Conservation (phyloP, 176 grass and related monocot species). For the Triticum dicoccoides region DNA sequence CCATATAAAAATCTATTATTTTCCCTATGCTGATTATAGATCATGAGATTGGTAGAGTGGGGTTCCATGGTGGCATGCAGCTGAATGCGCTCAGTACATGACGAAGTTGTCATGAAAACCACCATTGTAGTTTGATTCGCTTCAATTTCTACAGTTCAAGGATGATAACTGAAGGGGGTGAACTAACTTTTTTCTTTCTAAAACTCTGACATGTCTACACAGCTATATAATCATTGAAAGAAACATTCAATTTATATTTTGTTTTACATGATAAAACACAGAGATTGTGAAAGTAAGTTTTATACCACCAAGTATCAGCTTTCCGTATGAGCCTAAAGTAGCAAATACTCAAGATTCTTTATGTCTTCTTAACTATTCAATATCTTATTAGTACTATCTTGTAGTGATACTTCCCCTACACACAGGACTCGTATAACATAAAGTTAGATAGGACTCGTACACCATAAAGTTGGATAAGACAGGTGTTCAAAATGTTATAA, state of each 20-base stretch:
- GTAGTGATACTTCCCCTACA: neutral
- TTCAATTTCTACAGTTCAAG: no score
- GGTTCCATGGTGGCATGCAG: no score
- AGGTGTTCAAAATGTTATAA: neutral
- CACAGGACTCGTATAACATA: neutral
- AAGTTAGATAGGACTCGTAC: neutral
- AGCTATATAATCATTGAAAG: neutral
- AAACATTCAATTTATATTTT: neutral
- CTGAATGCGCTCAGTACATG: no score
- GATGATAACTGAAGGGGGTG: neutral
- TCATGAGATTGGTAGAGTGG: no score
- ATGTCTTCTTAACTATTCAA: neutral
- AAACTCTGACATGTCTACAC: neutral
- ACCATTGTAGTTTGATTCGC: no score
- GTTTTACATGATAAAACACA: no score
- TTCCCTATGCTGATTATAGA: no score
- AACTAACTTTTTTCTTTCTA: neutral
- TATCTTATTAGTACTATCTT: neutral
- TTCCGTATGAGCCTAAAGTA: neutral
- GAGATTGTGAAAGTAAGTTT: neutral
- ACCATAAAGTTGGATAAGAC: neutral
- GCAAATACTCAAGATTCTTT: neutral
- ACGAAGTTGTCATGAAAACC: no score
- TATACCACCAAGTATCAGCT: neutral
- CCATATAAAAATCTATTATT: no score